Base-by-base conservation (phyloP, 2,329 filamentous ascomycete genomes). In the Xylaria polymorpha region DNA sequence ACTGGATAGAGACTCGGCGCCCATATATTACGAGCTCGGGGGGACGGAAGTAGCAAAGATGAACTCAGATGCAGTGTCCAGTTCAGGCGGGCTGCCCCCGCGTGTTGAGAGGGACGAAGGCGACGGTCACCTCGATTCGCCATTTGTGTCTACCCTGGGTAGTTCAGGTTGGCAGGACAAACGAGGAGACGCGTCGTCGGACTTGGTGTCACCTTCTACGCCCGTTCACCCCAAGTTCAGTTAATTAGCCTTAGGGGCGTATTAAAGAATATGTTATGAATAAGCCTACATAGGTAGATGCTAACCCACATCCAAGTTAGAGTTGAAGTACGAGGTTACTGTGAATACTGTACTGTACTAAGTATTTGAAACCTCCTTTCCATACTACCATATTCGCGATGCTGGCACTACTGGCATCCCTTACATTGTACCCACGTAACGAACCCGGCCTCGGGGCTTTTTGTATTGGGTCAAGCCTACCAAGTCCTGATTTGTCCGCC, bases 151-250 rank as follows among this genome's bases (percentile, higher is more conserved):
- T 29, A 78, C 76, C 2, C 48, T 76, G 10, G 76, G 73, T 2
- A 75, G 68, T 39, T 51, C 63, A 18, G 74, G 71, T 7, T 74
- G 69, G 68, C 60, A 66, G 39, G 72, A 71, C n/a, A 73, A 75
- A 39, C 63, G 64, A 62, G 66, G 43, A 7, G 72, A 75, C 37
- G 66, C 62, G 0, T 71, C 71, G 4, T 73, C 73, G 32, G 72
- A 74, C 43, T 48, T 76, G n/a, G 76, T 78, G 41, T 78, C 76
- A 6, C 75, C 76, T 35, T 70, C 72, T 20, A 74, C 75, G 14
- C 73, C 74, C 8, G 53, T 72, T 61, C 65, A 37, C 9, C 60
- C 57, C 32, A 44, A 8, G 41, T 43, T 15, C 18, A 10, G 15
- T 51, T 43, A 32, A 44, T 51, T 43, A 32, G 37, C 4, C 15